Evolutionary conservation across 2,329 filamentous ascomycete genomes (phyloP), one percentile per base, ranked within the genome.

Genomic region (Apiospora saccharicola): DNA sequence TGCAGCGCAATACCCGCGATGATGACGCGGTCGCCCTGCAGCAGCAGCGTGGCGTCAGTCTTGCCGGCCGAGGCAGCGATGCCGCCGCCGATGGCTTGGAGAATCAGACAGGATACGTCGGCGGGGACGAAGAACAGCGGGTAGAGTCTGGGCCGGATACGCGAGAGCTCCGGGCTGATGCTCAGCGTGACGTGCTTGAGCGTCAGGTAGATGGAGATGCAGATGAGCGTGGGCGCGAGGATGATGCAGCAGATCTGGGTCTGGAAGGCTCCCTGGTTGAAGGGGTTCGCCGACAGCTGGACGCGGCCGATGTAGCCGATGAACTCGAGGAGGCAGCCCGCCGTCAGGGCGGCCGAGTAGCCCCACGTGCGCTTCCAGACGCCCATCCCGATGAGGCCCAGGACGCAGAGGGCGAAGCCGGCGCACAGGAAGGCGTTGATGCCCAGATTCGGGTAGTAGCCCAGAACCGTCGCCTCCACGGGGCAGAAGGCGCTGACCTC

Each of bases 191-290:
- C 80, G 83, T 91, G 89, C 79, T 90, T 90, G 73, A 92, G 86
- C 4, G 88, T 90, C 37, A 92, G 86, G 82, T 92, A 92, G 80
- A 92, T 87, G 77, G 85, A 86, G 75, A 90, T 88, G 80, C 89
- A 90, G 80, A 91, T 83, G 72, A 92, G 85, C 43, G 90, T 89
- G 3, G 88, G 88, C n/a, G 83, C 87, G 69, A 90, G 84, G 80
- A 90, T 88, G 81, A 90, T 88, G 80, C 85, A 83, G 81, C 85
- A 86, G 79, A 91, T 90, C 74, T 91, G 88, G 67, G 88, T 85
- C 79, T 90, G 81, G 81, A 91, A 91, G 73, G 86, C 85, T 70
- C 81, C 74, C 19, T 83, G 77, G 79, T 88, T 82, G 86, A 87
- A 92, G 4, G 89, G 88, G 80, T 89, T 89, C 64, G 80, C 67